These are phyloP conservation scores for Vanderwaltozyma verrucispora DNA, from an alignment of 805 yeast genomes.

Conservation along the genomic window DNA sequence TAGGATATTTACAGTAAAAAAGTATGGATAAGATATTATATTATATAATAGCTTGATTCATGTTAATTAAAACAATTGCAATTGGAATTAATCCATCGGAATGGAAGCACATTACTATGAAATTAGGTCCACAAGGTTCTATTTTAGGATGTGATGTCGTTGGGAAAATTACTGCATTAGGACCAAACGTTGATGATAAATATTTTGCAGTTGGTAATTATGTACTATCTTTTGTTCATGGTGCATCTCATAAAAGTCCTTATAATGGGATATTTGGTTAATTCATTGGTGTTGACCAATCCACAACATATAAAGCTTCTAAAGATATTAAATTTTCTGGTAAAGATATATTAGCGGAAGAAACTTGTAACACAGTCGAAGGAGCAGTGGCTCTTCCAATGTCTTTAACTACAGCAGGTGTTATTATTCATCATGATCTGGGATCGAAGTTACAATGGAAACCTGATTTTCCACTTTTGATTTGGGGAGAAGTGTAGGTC, in stretches of 20 bases:
- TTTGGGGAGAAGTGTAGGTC: constrained; percentile 65
- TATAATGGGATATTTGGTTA: constrained; percentile 52
- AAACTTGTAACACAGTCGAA: constrained; percentile 41
- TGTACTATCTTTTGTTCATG: constrained; percentile 47
- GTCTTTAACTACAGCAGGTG: constrained; percentile 41
- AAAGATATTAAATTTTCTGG: constrained; percentile 10
- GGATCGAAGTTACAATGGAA: constrained; percentile 20
- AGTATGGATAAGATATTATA: too few relatives aligned
- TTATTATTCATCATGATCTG: constrained; percentile 30
- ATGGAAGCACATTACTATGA: constrained; percentile 45
- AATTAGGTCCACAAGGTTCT: constrained; percentile 35
- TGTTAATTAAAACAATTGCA: constrained; percentile 43
- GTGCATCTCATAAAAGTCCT: constrained; percentile 35
- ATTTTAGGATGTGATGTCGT: constrained; percentile 52
- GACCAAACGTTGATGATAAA: constrained; percentile 29
- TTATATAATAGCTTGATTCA: too few relatives aligned
- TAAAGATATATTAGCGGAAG: constrained; percentile 26
- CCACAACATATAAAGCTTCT: constrained; percentile 15
- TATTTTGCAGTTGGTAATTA: constrained; percentile 40
- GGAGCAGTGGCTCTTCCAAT: constrained; percentile 54
- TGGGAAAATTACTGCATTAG: constrained; percentile 46
- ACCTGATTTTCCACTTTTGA: constrained; percentile 33
- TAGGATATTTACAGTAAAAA: too few relatives aligned
- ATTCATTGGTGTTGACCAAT: constrained; percentile 28
- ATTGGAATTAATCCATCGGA: constrained; percentile 62